These are phyloP conservation scores for Xylaria scruposa DNA, from an alignment of 495 filamentous ascomycete species.

Conservation along the genomic window DNA sequence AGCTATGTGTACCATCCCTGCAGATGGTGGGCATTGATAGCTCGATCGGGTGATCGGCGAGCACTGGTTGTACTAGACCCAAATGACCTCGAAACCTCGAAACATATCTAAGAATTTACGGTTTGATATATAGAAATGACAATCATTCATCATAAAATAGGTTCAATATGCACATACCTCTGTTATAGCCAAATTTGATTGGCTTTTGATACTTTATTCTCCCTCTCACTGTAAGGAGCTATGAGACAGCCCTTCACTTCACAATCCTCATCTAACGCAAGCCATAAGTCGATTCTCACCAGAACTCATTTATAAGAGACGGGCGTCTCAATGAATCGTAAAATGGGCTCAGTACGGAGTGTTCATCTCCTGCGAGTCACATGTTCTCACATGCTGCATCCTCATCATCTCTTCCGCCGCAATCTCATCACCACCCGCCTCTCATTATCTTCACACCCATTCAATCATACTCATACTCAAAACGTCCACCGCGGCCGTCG, in stretches of 20 bases:
- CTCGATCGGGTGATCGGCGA: conserved; percentile 11
- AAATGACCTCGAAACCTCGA: background rate
- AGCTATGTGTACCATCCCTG: background rate
- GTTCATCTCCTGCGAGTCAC: background rate
- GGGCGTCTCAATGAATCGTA: background rate
- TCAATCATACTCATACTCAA: background rate
- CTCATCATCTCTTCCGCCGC: background rate
- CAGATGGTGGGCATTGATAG: background rate
- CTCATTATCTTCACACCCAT: background rate
- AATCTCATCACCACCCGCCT: conserved; percentile 2
- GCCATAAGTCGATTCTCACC: conserved; percentile 1
- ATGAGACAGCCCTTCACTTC: background rate
- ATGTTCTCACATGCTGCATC: background rate
- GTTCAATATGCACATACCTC: background rate
- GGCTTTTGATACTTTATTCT: background rate
- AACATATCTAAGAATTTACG: background rate
- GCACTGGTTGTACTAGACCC: conserved; percentile 5
- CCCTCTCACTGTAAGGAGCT: background rate
- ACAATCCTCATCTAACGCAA: too few species aligned
- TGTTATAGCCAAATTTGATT: background rate
- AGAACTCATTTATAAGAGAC: background rate
- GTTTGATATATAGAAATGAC: too few species aligned
- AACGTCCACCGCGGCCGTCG: background rate
- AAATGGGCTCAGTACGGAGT: conserved; percentile 21
- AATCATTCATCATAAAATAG: too few species aligned